Percentiles rank a stretch among this genome's conserved stretches.
phyloP scores from a whole-genome alignment of 1,284 basidiomycete species.

The Ganoderma meredithae region DNA sequence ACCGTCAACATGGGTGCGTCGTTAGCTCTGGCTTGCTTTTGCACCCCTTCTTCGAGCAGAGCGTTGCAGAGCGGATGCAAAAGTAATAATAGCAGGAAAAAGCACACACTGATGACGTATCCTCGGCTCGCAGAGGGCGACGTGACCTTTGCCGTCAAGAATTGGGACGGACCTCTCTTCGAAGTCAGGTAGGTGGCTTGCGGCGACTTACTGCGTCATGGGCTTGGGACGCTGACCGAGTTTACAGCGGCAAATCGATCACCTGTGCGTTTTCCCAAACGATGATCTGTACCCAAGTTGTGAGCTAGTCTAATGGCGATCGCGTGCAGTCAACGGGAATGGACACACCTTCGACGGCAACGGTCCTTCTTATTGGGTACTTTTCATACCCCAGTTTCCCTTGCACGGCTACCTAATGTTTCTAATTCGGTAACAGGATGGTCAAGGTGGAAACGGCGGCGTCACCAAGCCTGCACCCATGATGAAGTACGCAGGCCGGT shows the following conservation, averaged over 20 bases:
- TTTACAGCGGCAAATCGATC: constrained; percentile 25
- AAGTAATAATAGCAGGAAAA: constrained; percentile 1
- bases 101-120: constrained; percentile 16
- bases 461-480: constrained; percentile 48
- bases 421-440: constrained; percentile 39
- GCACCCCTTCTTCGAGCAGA: background rate
- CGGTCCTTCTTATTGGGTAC: constrained; percentile 49
- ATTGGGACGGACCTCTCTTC: constrained; percentile 35
- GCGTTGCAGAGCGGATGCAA: constrained; percentile 9
- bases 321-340: constrained; percentile 46
- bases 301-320: constrained; percentile 14
- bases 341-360: constrained; percentile 50
- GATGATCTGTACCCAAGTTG: background rate
- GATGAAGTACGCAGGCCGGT: constrained; percentile 40
- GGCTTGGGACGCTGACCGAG: background rate
- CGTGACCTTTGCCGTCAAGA: constrained; percentile 33
- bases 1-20: constrained; percentile 34
- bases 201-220: constrained; percentile 3
- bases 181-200: constrained; percentile 30
- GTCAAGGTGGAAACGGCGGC: constrained; percentile 47
- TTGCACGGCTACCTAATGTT: too few species aligned
- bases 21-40: background rate
- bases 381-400: background rate
- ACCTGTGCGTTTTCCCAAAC: constrained; percentile 23
- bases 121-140: constrained; percentile 31